A percentile compares a stretch with the other conserved stretches of the same genome.
Conservation (phyloP, 441 rosid genomes). For the Viola pubescens region DNA sequence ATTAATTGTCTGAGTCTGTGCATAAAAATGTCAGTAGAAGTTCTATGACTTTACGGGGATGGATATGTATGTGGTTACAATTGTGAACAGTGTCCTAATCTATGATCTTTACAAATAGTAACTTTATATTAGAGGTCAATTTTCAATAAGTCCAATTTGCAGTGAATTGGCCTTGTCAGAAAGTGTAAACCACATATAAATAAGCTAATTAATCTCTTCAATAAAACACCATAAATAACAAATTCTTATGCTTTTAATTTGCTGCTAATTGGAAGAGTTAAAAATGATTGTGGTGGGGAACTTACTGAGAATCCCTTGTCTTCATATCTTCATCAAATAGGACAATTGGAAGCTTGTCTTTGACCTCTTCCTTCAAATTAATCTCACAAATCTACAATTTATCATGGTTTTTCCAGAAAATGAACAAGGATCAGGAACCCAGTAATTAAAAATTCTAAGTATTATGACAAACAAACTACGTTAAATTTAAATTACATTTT, state of each 20-base stretch:
- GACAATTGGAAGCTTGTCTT: conserved; percentile 55
- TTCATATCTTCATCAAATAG: conserved; percentile 69
- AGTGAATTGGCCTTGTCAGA: conserved; percentile 8
- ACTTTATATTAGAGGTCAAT: conserved; percentile 5
- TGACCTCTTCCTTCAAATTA: conserved; percentile 52
- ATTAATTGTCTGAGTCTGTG: neutral
- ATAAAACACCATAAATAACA: conserved; percentile 10
- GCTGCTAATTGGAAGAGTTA: neutral
- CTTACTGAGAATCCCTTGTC: conserved; percentile 77
- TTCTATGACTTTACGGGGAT: neutral
- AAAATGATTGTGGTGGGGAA: conserved; percentile 1
- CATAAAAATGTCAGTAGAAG: neutral
- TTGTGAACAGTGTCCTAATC: neutral
- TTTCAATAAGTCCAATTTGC: conserved; percentile 9
- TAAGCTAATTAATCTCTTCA: neutral
- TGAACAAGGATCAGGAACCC: too few relatives aligned
- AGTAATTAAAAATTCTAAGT: too few relatives aligned
- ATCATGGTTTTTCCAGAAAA: too few relatives aligned
- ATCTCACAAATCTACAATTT: conserved; percentile 28
- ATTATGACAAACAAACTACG: too few relatives aligned
- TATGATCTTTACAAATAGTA: neutral
- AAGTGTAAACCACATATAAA: neutral
- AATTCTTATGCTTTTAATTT: neutral
- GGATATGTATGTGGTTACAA: neutral
- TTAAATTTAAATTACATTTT: too few relatives aligned